phyloP scores from a whole-genome alignment of 2,329 filamentous ascomycete genomes.

The Didymosphaeria variabile region DNA sequence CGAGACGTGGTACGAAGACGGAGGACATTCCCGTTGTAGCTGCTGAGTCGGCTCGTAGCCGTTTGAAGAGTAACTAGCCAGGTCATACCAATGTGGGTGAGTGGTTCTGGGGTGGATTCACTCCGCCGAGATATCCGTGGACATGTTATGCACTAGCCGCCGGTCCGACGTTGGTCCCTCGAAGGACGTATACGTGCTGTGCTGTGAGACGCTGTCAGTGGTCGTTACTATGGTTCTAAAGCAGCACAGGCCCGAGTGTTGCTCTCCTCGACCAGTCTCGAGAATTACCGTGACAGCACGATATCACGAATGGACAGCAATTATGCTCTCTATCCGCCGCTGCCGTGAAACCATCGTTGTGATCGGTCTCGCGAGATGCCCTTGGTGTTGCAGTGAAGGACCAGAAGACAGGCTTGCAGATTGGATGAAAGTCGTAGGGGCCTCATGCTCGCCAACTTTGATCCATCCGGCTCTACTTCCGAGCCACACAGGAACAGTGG shows the following conservation, averaged over 20 bases:
- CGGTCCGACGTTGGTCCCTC: not conserved
- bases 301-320: constrained; percentile 20
- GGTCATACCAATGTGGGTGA: not conserved
- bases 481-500: constrained; percentile 20
- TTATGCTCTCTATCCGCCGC: constrained; percentile 19
- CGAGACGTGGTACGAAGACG: not conserved
- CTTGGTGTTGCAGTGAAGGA: not conserved
- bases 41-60: not conserved
- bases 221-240: not conserved
- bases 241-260: not conserved
- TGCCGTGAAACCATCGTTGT: constrained; percentile 24
- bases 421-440: not conserved
- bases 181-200: not conserved
- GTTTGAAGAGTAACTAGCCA: not conserved
- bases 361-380: not conserved
- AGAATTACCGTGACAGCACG: constrained; percentile 23
- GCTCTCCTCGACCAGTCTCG: not conserved
- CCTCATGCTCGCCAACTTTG: not conserved
- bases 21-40: not conserved
- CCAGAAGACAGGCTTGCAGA: not conserved
- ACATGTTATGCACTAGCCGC: not conserved
- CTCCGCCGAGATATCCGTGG: not conserved
- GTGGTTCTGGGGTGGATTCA: not conserved
- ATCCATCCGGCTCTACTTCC: constrained; percentile 15
- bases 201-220: not conserved